Evolutionary conservation across 768 basidiomycete species (phyloP).

Genomic region (Panus rudis): DNA sequence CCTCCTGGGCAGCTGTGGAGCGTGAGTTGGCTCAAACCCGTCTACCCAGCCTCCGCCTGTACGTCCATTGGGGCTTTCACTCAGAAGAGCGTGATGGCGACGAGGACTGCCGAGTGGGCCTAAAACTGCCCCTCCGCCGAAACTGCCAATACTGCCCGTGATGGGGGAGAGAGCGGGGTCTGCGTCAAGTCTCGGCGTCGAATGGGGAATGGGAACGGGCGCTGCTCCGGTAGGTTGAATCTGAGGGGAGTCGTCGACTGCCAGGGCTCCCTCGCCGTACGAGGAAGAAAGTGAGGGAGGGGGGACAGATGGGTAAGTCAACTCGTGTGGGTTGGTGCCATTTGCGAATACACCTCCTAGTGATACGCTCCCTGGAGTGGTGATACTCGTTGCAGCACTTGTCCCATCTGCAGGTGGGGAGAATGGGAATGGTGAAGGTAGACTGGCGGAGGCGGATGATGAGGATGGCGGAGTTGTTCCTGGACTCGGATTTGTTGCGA

Average conservation of each 20-base stretch:
- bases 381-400: slow-evolving; percentile 56
- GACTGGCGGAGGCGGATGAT: slow-evolving; percentile 55
- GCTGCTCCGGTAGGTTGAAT: background rate
- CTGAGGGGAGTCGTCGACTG: slow-evolving; percentile 1
- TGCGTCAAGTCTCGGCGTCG: slow-evolving; percentile 30
- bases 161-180: slow-evolving; percentile 23
- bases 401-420: slow-evolving; percentile 56
- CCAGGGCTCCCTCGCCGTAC: slow-evolving; percentile 45
- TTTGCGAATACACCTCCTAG: slow-evolving; percentile 30
- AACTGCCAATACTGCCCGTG: background rate
- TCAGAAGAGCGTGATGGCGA: slow-evolving; percentile 35
- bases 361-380: slow-evolving; percentile 66
- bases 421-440: slow-evolving; percentile 59
- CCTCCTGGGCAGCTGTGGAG: slow-evolving; percentile 37
- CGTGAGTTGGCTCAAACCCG: too few species aligned
- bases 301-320: slow-evolving; percentile 79
- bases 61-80: too few species aligned
- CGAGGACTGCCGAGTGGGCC: too few species aligned
- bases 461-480: slow-evolving; percentile 62
- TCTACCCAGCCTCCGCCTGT: too few species aligned
- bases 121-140: too few species aligned
- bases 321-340: slow-evolving; percentile 25
- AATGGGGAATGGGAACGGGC: slow-evolving; percentile 39
- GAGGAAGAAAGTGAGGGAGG: slow-evolving; percentile 44
- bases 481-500: slow-evolving; percentile 28